These are phyloP conservation scores for Coniophora puteana DNA, from an alignment of 1,284 basidiomycete genomes.

Conservation along the genomic window DNA sequence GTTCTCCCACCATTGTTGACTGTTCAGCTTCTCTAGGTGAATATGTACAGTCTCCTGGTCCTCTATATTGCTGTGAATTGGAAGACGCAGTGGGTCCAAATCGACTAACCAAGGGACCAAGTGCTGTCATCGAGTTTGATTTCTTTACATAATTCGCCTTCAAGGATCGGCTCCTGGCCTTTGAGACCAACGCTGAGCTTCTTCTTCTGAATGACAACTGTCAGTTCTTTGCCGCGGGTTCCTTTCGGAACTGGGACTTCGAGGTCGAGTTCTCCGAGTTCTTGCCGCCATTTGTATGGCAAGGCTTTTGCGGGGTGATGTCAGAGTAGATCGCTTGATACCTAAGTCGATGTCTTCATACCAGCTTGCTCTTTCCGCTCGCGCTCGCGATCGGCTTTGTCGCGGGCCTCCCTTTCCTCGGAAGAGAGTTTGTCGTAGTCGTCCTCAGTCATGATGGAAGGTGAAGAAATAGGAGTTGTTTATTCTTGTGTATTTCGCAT, in stretches of 20 bases:
- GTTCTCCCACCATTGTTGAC: constrained; percentile 97
- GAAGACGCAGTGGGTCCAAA: constrained; percentile 6
- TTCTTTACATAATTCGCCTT: constrained; percentile 91
- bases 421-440: constrained; percentile 77
- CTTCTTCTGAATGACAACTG: constrained; percentile 76
- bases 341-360: constrained; percentile 35
- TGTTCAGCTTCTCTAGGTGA: constrained; percentile 86
- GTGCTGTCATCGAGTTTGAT: constrained; percentile 97
- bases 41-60: constrained; percentile 73
- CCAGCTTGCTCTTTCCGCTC: constrained; percentile 85
- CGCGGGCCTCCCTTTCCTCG: constrained; percentile 73
- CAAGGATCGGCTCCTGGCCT: constrained; percentile 79
- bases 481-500: constrained; percentile 23
- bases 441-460: constrained; percentile 35
- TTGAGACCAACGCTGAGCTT: constrained; percentile 85
- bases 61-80: constrained; percentile 44
- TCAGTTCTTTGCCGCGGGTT: constrained; percentile 77
- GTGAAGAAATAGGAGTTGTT: constrained; percentile 13
- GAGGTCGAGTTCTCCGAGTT: constrained; percentile 85
- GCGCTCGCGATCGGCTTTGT: constrained; percentile 63
- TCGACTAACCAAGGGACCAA: constrained; percentile 86
- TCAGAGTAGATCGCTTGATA: constrained; percentile 15
- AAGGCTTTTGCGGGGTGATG: constrained; percentile 69
- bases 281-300: constrained; percentile 92
- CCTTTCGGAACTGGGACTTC: constrained; percentile 83